Evolutionary conservation across 495 filamentous ascomycete genomes (phyloP).

Genomic region (Aspergillus leporis): DNA sequence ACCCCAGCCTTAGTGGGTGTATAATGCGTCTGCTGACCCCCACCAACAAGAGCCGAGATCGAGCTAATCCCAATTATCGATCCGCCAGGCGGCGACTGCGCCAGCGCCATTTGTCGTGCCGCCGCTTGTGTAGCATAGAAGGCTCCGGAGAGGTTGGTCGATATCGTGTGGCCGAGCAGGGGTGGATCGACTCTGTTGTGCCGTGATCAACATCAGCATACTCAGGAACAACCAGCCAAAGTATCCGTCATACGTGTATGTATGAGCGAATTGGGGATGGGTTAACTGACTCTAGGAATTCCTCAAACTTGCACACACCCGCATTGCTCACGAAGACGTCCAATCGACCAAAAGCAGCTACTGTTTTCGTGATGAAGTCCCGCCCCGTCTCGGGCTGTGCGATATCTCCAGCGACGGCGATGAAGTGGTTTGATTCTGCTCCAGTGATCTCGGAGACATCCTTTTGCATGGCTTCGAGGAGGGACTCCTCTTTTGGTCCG

Average conservation of each 20-base stretch:
- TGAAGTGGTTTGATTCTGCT: conserved; percentile 45
- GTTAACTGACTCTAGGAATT: conserved; percentile 65
- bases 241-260: too few relatives aligned
- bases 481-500: conserved; percentile 49
- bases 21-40: conserved; percentile 79
- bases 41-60: conserved; percentile 85
- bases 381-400: conserved; percentile 62
- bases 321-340: conserved; percentile 90
- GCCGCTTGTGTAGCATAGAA: conserved; percentile 86
- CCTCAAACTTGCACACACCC: conserved; percentile 79
- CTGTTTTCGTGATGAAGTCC: conserved; percentile 56
- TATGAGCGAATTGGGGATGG: too few relatives aligned
- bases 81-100: conserved; percentile 62
- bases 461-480: conserved; percentile 54
- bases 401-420: conserved; percentile 66
- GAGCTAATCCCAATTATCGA: conserved; percentile 81
- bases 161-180: conserved; percentile 64
- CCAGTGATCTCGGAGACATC: conserved; percentile 47
- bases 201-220: neutral
- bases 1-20: conserved; percentile 91
- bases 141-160: conserved; percentile 81
- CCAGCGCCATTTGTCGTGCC: conserved; percentile 70
- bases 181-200: conserved; percentile 51
- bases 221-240: too few relatives aligned
- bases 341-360: conserved; percentile 58